Evolutionary conservation across 768 basidiomycete genomes (phyloP), one percentile per base, ranked within the genome.

Genomic region (Suillus paluster): DNA sequence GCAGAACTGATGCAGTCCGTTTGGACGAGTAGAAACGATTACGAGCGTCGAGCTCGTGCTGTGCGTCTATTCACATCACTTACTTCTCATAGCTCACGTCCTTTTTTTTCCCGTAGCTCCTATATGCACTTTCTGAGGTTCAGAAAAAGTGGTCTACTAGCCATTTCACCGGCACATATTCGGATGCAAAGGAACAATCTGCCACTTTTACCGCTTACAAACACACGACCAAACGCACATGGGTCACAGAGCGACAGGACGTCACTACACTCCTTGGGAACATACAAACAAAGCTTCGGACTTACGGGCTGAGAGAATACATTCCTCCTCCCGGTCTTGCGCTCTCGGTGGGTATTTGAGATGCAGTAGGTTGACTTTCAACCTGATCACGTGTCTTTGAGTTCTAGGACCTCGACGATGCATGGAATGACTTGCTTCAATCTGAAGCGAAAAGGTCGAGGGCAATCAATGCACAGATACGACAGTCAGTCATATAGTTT

Each of bases 1-100:
- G 95, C 94, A 1, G 94, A 97, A 66, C 84, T 97, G 58, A 94
- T 97, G 91, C 93, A 92, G 68, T 93, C 91, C 4, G 89, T 95
- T 11, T 95, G 95, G 94, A 71, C 87, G 3, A 88, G 87, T 54
- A 83, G 86, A 65, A 96, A 95, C 68, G 96, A 98, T 73, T 99
- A 98, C 70, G 96, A 98, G 72, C 85, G 90, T 21, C 91, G 97
- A 38, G 88, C 90, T 57, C 83, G 84, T 54, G 79, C 86, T 44
- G 92, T 94, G 68, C 44, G 83, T 73, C 38, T 30, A 1, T 19
- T 58, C 19, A 15, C 12, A 54, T 59, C 30, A 15, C 42, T 33
- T 57, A 38, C 38, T 58, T 19, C 33, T 38, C 56, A 42, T 27
- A 12, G 30, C 38, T 57, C 55, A 2, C n/a, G 17, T 21, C 63